Base-by-base conservation (phyloP, 1,284 basidiomycete genomes). In the Puccinia brachypodii region DNA sequence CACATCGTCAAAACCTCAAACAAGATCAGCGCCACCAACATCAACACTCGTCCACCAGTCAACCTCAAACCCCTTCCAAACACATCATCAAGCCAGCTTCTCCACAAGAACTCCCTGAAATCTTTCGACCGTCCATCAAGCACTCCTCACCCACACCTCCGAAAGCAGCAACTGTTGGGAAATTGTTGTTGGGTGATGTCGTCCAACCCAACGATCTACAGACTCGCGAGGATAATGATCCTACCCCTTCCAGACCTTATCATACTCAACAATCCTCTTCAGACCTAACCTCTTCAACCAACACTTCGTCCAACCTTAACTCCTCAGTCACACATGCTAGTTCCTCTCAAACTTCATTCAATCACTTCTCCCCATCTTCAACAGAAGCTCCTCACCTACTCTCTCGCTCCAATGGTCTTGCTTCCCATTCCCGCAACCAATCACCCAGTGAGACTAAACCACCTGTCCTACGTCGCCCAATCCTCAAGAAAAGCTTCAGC, bases 401-500 rank as follows among this genome's bases (percentile, higher is more conserved):
- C 2, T 16, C 68, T 28, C 40, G 31, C 42, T 19, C 60, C n/a
- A 14, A 75, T 75, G 58, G 31, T 16, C 19, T 25, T 47, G 3
- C 42, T 47, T 40, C 14, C 2, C 36, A 40, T 28, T 71, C 68
- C 44, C 42, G 38, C 11, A 4, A 58, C 25, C 33, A 76, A 6
- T 25, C 73, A 47, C 25, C 31, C 22, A 0, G 22, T 36, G 22
- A 33, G 60, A 28, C 4, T 28, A 36, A 75, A 25, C 68, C 22
- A 28, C 16, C 25, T 47, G 31, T 40, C 68, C n/a, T 50, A 3
- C 68, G 68, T n/a, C 40, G 40, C 42, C 71, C 71, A n/a, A 62
- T 44, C 60, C 58, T 71, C 53, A 78, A 78, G 76, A 78, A 78
- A 42, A 69, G 76, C 50, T 64, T 78, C 31, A 78, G 76, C 38